Base-by-base conservation (phyloP, 805 yeast species). In the Candida anglica region DNA sequence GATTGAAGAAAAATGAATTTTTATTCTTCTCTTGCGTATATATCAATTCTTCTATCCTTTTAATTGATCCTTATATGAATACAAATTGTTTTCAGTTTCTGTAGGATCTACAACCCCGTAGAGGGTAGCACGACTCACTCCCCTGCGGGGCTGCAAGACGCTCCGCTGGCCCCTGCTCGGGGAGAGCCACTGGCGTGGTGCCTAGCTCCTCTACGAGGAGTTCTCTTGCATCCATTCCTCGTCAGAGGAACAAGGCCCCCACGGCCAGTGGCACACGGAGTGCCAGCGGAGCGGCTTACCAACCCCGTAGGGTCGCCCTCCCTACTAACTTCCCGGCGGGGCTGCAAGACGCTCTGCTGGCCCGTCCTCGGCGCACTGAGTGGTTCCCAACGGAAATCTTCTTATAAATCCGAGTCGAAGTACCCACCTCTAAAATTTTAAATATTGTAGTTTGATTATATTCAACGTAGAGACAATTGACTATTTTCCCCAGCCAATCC, bases 1-100 rank as follows among this genome's bases (percentile, higher is more conserved):
- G 10, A 46, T 43, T 29, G 44, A 45, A 32, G 40, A 38, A n/a
- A n/a, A 10, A 17, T n/a, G 14, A n/a, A n/a, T n/a, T n/a, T n/a
- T n/a, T n/a, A n/a, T n/a, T n/a, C n/a, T n/a, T n/a, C n/a, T n/a
- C n/a, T n/a, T n/a, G n/a, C n/a, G n/a, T 11, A 21, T 21, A 21
- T 9, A 21, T 21, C 23, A 9, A 11, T 21, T 21, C 23, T 21
- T 21, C n/a, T n/a, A n/a, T n/a, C n/a, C n/a, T n/a, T n/a, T n/a
- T n/a, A n/a, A n/a, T n/a, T n/a, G n/a, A n/a, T n/a, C n/a, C n/a
- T n/a, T n/a, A n/a, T n/a, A n/a, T n/a, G n/a, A n/a, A n/a, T n/a
- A n/a, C n/a, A n/a, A n/a, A n/a, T n/a, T n/a, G n/a, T n/a, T n/a
- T n/a, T n/a, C n/a, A n/a, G n/a, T n/a, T n/a, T n/a, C n/a, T n/a